Base-by-base conservation (phyloP, 305 asterid species). In the Rubia occidens region DNA sequence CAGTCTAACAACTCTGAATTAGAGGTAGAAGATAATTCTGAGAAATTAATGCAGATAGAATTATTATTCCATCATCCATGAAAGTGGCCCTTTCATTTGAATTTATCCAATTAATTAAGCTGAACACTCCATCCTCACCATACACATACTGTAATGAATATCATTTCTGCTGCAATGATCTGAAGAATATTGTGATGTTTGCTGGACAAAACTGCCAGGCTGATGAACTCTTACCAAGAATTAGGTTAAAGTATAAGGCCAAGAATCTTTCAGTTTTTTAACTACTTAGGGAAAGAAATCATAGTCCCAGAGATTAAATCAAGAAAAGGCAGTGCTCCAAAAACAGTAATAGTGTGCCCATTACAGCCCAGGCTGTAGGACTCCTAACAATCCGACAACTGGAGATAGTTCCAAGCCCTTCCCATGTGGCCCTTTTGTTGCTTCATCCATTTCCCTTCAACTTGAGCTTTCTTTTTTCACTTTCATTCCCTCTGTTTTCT, bases 361-460 rank as follows among this genome's bases (percentile, higher is more conserved):
- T 85, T 71, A 78, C 92, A 78, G 39, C 84, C 82, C 93, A 88
- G 94, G 80, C 96, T 89, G 91, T 85, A 77, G 74, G 62, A 75
- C 47, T 59, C 70, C 70, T 76, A 82, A 65, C 81, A 74, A 71
- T 8, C 74, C 85, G 89, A 86, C 95, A 86, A 77, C 54, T 72
- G 45, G 75, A 80, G 85, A 90, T 82, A 85, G 77, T 75, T 78
- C 88, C 95, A 80, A 77, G 75, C 86, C 58, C 72, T 58, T 40
- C 86, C 95, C 97, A 88, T 87, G 97, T 88, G 96, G 74, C 78
- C 85, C 79, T 73, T 78, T 60, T 53, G 60, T 77, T 70, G 58
- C 58, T 60, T 71, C 64, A 54, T 14, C 24, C 21, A 3, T 21
- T 56, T 17, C 18, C 3, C 32, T 32, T 61, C 24, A n/a, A 4